Conservation (phyloP, 108 stramenopile species). For the Skeletonema potamos region DNA sequence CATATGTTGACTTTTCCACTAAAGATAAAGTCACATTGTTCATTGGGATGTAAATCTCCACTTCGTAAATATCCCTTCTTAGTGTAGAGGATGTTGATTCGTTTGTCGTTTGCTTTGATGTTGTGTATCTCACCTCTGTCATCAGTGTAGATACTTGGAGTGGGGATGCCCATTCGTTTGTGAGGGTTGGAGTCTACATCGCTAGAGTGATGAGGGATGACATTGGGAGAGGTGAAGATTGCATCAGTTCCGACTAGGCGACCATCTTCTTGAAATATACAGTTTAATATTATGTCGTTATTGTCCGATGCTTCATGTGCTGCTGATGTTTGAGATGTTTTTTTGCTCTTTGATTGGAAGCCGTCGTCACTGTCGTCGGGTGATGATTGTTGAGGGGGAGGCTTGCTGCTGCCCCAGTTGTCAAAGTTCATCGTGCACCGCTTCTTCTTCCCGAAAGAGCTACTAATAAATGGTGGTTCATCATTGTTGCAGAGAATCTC, state of each 20-base stretch:
- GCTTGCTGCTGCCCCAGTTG: not conserved
- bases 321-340: not conserved
- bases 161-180: slow-evolving; percentile 18
- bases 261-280: slow-evolving; percentile 16
- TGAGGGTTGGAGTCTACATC: not conserved
- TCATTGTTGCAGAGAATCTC: too few relatives aligned
- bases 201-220: slow-evolving; percentile 1
- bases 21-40: slow-evolving; percentile 49
- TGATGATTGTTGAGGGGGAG: too few relatives aligned
- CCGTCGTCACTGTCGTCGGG: not conserved
- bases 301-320: not conserved
- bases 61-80: slow-evolving; percentile 51
- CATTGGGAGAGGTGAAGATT: slow-evolving; percentile 26
- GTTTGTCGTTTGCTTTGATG: slow-evolving; percentile 33
- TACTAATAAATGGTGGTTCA: too few relatives aligned
- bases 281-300: not conserved
- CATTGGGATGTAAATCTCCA: slow-evolving; percentile 55
- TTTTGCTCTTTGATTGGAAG: not conserved
- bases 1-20: slow-evolving; percentile 61
- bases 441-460: too few relatives aligned
- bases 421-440: not conserved
- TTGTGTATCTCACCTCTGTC: slow-evolving; percentile 63
- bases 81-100: slow-evolving; percentile 56
- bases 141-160: slow-evolving; percentile 39
- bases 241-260: slow-evolving; percentile 30